Evolutionary conservation across 257 asterid genomes (phyloP), one percentile per base, ranked within the genome.

Genomic region (Thymus mandschuricus): DNA sequence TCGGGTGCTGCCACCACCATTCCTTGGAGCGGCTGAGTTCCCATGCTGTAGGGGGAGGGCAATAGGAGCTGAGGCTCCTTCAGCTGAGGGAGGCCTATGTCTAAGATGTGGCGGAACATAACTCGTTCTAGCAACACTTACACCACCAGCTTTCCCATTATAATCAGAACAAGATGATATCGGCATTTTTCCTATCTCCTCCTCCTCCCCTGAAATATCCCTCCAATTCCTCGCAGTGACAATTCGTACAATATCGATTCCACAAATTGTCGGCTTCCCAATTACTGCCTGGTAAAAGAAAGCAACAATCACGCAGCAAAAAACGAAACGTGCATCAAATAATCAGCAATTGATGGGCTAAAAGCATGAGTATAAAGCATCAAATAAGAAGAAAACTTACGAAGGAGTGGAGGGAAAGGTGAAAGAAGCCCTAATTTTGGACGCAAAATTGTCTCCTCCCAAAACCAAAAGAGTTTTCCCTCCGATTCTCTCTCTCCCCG

Each of bases 51-150:
- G 76, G 35, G 38, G 54, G 55, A 76, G 64, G 66, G 82, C 79
- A 79, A 48, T 69, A 8, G 78, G 85, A 75, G 83, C 84, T 3
- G 88, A 77, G 13, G 81, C 71, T 43, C 72, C 72, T 34, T 68
- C 79, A 5, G 85, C 49, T 10, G 78, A 74, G 29, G 81, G 80
- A 8, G 80, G 81, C 76, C 77, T 77, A 59, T 85, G 77, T 79
- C 85, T 80, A 43, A 85, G 81, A 78, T 85, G 87, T 3, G 85
- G 89, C 1, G 87, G 86, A 58, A 85, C 82, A 68, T 82, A 85
- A 63, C 74, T 55, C 69, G 81, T 70, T 62, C 35, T 72, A 51
- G 60, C 77, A 38, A 46, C 29, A 35, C 57, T 71, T 4, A 55
- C 80, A 72, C 48, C 80, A n/a, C 70, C 60, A 5, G 73, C 66